These are phyloP conservation scores for Salix caprea DNA, from an alignment of 345 rosid genomes.

Conservation along the genomic window DNA sequence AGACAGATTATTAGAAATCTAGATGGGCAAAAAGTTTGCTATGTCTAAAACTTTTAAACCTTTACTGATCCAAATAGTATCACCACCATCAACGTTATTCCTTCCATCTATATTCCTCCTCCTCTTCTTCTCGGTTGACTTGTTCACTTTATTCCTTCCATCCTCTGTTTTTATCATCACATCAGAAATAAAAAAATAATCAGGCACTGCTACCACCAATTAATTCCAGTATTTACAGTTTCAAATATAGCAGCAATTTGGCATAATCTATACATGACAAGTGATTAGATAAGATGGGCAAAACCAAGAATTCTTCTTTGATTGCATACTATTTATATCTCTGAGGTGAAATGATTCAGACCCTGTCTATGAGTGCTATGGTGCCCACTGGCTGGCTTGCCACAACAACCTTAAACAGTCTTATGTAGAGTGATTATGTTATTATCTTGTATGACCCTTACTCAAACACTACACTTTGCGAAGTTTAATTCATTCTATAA, in stretches of 20 bases:
- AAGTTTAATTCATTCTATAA: not conserved
- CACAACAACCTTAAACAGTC: not conserved
- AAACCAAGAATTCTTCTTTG: slow-evolving; percentile 3
- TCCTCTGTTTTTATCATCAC: slow-evolving; percentile 12
- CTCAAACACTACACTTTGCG: not conserved
- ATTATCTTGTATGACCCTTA: not conserved
- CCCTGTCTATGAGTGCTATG: not conserved
- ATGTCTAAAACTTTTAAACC: slow-evolving; percentile 4
- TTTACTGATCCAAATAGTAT: not conserved
- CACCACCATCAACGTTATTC: not conserved
- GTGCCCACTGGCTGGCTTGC: not conserved
- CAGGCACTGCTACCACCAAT: not conserved
- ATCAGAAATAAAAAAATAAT: slow-evolving; percentile 15
- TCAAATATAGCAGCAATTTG: not conserved
- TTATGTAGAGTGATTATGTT: not conserved
- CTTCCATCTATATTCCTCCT: slow-evolving; percentile 3
- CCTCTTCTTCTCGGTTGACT: slow-evolving; percentile 20
- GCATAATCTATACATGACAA: not conserved
- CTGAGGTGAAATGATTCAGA: not conserved
- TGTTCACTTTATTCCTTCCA: slow-evolving; percentile 9
- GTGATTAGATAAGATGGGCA: not conserved
- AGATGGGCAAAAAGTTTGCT: not conserved
- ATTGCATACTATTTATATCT: not conserved
- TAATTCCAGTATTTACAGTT: not conserved
- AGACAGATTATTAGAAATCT: not conserved